Conservation (phyloP, 1,284 basidiomycete genomes). For the Sporisorium scitamineum region DNA sequence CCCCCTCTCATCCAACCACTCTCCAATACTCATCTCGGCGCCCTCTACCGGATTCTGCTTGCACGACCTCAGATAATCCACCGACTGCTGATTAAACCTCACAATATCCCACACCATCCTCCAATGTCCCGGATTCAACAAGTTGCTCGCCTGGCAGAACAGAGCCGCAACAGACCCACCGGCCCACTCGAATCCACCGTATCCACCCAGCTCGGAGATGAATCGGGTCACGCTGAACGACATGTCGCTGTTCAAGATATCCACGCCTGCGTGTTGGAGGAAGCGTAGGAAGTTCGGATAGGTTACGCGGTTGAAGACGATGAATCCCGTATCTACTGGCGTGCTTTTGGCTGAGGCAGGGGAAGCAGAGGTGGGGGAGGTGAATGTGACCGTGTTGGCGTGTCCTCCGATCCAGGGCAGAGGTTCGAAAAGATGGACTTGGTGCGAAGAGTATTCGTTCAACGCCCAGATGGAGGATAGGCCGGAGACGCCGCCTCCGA, state of each 20-base stretch:
- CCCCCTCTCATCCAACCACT: constrained; percentile 77
- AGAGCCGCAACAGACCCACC: constrained; percentile 40
- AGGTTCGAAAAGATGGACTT: constrained; percentile 83
- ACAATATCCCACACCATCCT: constrained; percentile 81
- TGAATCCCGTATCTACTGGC: constrained; percentile 56
- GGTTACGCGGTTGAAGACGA: constrained; percentile 80
- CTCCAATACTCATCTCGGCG: constrained; percentile 75
- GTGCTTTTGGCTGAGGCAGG: constrained; percentile 18
- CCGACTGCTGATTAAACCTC: constrained; percentile 80
- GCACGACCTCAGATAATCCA: constrained; percentile 65
- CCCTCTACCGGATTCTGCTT: constrained; percentile 34
- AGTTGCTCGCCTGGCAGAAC: constrained; percentile 53
- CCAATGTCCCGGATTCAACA: constrained; percentile 78
- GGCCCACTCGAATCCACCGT: constrained; percentile 59
- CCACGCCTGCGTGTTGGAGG: constrained; percentile 74
- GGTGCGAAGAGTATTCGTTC: constrained; percentile 82
- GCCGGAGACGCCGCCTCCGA: constrained; percentile 83
- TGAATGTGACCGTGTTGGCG: constrained; percentile 79
- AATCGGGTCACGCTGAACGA: constrained; percentile 76
- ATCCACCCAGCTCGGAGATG: constrained; percentile 8
- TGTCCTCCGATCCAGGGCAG: constrained; percentile 80
- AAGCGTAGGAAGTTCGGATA: constrained; percentile 86
- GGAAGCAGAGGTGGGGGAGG: constrained; percentile 55
- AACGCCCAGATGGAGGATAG: constrained; percentile 83
- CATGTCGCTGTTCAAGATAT: constrained; percentile 78